phyloP scores from a whole-genome alignment of 2,329 filamentous ascomycete species.

The Neofusicoccum kwambonambiense region DNA sequence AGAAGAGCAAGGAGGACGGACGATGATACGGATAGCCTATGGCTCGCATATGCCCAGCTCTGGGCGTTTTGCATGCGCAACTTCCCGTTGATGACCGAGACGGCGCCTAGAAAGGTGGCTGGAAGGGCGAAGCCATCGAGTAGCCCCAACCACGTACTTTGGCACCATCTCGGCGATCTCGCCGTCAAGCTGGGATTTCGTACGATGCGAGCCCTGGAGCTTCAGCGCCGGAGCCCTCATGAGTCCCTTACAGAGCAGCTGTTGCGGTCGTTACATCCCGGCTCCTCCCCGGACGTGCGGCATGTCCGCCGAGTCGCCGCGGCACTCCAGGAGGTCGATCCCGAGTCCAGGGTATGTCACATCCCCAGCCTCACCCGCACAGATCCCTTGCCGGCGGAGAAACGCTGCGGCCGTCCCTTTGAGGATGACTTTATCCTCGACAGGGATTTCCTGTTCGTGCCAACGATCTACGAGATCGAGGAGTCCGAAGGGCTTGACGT shows the following conservation, averaged over 20 bases:
- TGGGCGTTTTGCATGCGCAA: slow-evolving; percentile 4
- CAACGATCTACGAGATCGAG: background rate
- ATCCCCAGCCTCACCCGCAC: background rate
- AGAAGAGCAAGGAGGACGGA: background rate
- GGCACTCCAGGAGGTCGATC: background rate
- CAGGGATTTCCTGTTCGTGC: background rate
- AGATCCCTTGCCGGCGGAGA: background rate
- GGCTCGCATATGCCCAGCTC: slow-evolving; percentile 1
- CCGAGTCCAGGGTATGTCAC: no score
- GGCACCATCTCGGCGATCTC: background rate
- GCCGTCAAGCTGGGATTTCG: background rate
- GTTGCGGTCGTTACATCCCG: background rate
- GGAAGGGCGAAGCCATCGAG: background rate
- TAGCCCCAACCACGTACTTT: background rate
- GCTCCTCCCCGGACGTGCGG: background rate
- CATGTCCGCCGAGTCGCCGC: background rate
- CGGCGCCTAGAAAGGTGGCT: background rate
- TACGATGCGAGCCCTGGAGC: background rate
- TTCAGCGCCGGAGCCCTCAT: background rate
- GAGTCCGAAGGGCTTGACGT: background rate
- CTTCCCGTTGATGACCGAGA: background rate
- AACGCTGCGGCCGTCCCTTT: background rate
- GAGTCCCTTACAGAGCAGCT: background rate
- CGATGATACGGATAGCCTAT: background rate
- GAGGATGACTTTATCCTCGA: background rate